Evolutionary conservation across 2,329 filamentous ascomycete species (phyloP).

Genomic region (Neonectria neomacrospora): DNA sequence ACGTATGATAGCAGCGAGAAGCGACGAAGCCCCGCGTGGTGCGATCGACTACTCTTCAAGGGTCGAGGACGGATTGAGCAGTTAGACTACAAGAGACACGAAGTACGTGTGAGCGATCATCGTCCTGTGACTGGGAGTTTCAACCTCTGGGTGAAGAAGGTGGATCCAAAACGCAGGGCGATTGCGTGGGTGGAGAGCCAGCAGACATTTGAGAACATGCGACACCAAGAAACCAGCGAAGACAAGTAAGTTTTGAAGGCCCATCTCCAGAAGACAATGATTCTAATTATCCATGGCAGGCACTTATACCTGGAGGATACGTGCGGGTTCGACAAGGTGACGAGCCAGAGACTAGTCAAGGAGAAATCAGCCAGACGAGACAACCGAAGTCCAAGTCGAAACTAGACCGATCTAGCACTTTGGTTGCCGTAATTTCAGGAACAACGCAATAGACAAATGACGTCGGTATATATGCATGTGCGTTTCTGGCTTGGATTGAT

Average conservation of each 20-base stretch:
- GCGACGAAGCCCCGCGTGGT: slow-evolving; percentile 94
- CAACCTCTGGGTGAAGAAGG: slow-evolving; percentile 84
- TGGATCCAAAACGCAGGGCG: slow-evolving; percentile 74
- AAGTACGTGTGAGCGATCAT: slow-evolving; percentile 92
- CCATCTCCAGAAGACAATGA: too few species aligned
- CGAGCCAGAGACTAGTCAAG: slow-evolving; percentile 59
- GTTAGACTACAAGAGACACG: slow-evolving; percentile 87
- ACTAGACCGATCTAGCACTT: slow-evolving; percentile 2
- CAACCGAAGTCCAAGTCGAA: slow-evolving; percentile 43
- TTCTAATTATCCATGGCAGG: slow-evolving; percentile 50
- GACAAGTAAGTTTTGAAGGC: slow-evolving; percentile 74
- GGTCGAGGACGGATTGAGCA: slow-evolving; percentile 86
- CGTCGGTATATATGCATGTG: background rate
- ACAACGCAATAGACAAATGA: background rate
- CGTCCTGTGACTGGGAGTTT: slow-evolving; percentile 90
- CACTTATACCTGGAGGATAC: slow-evolving; percentile 62
- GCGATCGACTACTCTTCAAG: slow-evolving; percentile 90
- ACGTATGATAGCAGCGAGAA: slow-evolving; percentile 96
- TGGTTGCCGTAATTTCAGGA: slow-evolving; percentile 21
- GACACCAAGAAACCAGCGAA: slow-evolving; percentile 73
- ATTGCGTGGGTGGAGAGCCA: slow-evolving; percentile 78
- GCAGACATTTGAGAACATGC: slow-evolving; percentile 78
- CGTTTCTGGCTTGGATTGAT: slow-evolving; percentile 17
- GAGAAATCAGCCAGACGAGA: slow-evolving; percentile 51
- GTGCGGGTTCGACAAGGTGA: slow-evolving; percentile 65